Conservation (phyloP, 192 early-diverging fungal species). For the Podila clonocystis region DNA sequence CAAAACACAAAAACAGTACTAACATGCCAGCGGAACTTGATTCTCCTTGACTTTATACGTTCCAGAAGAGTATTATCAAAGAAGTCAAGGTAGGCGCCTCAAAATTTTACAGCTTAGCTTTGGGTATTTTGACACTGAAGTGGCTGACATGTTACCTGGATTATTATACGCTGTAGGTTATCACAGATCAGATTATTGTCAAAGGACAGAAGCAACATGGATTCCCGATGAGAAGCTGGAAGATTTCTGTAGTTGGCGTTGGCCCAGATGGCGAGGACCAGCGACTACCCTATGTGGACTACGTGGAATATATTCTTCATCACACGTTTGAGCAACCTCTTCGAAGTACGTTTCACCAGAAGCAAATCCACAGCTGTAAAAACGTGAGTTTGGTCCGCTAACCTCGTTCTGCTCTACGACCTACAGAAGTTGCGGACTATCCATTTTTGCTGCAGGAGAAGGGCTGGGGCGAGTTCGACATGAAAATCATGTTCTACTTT, state of each 20-base stretch:
- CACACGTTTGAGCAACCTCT: constrained; percentile 56
- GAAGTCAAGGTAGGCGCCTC: not conserved
- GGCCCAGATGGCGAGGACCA: constrained; percentile 49
- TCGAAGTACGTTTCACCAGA: constrained; percentile 41
- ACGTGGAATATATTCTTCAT: constrained; percentile 63
- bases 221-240: constrained; percentile 58
- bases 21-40: too few relatives aligned
- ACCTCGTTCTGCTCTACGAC: not conserved
- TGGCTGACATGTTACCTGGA: not conserved
- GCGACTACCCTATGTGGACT: constrained; percentile 53
- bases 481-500: constrained; percentile 64
- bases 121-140: too few relatives aligned
- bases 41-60: not conserved
- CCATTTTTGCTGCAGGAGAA: constrained; percentile 64
- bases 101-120: too few relatives aligned
- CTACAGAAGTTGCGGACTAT: constrained; percentile 57
- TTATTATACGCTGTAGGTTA: constrained; percentile 12
- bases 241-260: constrained; percentile 52
- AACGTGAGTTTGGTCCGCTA: not conserved
- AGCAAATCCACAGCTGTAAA: not conserved
- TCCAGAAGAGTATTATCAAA: not conserved
- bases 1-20: too few relatives aligned
- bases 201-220: constrained; percentile 53
- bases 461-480: constrained; percentile 74
- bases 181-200: constrained; percentile 47